Evolutionary conservation across 2,329 filamentous ascomycete species (phyloP).

Genomic region (Cladosporium sp.): DNA sequence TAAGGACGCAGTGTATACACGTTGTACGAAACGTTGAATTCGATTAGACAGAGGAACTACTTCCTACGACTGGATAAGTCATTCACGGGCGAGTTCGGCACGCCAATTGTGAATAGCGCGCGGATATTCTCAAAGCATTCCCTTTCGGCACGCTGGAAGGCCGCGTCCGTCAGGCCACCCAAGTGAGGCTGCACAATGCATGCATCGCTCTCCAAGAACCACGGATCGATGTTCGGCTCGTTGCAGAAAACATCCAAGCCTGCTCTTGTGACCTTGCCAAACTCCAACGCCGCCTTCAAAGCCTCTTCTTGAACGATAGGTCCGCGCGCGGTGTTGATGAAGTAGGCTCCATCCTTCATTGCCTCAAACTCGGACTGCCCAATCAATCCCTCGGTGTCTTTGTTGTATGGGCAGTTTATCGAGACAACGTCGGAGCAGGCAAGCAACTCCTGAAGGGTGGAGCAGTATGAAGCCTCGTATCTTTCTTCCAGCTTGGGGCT

Average conservation of each 20-base stretch:
- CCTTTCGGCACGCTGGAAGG: constrained; percentile 60
- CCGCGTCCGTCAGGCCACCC: constrained; percentile 60
- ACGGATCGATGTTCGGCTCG: constrained; percentile 44
- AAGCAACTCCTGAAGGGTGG: constrained; percentile 40
- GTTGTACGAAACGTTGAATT: too few species aligned
- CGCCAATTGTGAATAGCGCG: constrained; percentile 47
- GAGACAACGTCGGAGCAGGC: constrained; percentile 37
- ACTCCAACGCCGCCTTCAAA: constrained; percentile 42
- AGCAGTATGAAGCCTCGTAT: constrained; percentile 48
- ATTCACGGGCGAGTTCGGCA: constrained; percentile 57
- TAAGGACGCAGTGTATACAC: too few species aligned
- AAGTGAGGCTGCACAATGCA: constrained; percentile 62
- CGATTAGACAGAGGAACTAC: too few species aligned
- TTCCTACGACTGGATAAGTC: not conserved
- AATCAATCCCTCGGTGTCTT: constrained; percentile 37
- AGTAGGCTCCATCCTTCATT: constrained; percentile 44
- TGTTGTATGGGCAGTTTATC: constrained; percentile 44
- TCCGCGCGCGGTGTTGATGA: constrained; percentile 50
- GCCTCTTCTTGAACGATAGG: constrained; percentile 45
- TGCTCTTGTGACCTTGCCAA: constrained; percentile 41
- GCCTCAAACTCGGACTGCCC: constrained; percentile 34
- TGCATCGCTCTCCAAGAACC: constrained; percentile 39
- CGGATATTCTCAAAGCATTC: constrained; percentile 62
- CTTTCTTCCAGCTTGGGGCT: constrained; percentile 36
- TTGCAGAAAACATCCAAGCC: constrained; percentile 45